Evolutionary conservation across 345 rosid species (phyloP).

Genomic region (Garcia nutans): DNA sequence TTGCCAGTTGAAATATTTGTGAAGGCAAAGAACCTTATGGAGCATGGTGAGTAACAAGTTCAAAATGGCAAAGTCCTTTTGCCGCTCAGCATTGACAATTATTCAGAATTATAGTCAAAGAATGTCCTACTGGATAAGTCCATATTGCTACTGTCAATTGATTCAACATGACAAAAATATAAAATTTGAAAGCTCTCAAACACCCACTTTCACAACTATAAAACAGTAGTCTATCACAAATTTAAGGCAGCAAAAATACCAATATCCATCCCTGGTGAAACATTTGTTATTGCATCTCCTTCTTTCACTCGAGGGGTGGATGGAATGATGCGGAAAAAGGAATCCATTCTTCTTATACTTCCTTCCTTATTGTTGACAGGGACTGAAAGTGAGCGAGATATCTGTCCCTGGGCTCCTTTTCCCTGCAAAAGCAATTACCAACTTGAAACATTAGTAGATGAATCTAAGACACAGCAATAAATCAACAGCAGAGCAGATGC

Average conservation of each 20-base stretch:
- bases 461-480: neutral
- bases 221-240: neutral
- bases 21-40: neutral
- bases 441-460: neutral
- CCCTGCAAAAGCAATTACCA: slow-evolving; percentile 44
- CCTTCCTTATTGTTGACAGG: slow-evolving; percentile 66
- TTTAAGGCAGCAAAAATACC: slow-evolving; percentile 33
- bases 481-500: neutral
- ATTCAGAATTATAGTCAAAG: too few species aligned
- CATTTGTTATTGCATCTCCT: slow-evolving; percentile 41
- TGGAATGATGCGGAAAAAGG: slow-evolving; percentile 84
- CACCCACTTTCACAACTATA: neutral
- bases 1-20: neutral
- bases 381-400: slow-evolving; percentile 80
- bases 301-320: slow-evolving; percentile 76
- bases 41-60: neutral
- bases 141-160: neutral
- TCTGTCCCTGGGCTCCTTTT: slow-evolving; percentile 45
- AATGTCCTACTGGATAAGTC: too few species aligned
- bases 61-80: too few species aligned
- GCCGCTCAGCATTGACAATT: too few species aligned
- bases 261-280: slow-evolving; percentile 41
- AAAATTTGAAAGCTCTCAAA: neutral
- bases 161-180: neutral
- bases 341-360: slow-evolving; percentile 71